These are phyloP conservation scores for Harringtonia aguacate DNA, from an alignment of 2,329 filamentous ascomycete species.

Conservation along the genomic window DNA sequence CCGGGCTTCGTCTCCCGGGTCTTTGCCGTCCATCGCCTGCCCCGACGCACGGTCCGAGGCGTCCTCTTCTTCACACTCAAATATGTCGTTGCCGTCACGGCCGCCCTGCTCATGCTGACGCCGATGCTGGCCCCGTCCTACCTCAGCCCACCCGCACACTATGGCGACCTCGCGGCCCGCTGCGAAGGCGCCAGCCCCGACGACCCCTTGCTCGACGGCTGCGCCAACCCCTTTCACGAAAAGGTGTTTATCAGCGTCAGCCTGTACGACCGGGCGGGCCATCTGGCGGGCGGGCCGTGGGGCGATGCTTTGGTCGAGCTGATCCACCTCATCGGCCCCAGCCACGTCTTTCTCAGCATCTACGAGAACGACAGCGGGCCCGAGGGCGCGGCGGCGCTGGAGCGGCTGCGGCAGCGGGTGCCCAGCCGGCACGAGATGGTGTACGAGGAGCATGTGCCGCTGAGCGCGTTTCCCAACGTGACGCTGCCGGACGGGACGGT, in stretches of 20 bases:
- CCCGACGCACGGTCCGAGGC: neutral
- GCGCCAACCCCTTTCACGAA: constrained; percentile 37
- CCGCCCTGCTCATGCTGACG: constrained; percentile 24
- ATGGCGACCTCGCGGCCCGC: constrained; percentile 19
- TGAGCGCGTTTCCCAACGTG: constrained; percentile 46
- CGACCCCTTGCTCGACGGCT: constrained; percentile 15
- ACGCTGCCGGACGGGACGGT: constrained; percentile 50
- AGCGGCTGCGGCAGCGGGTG: constrained; percentile 35
- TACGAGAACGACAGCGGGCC: constrained; percentile 62
- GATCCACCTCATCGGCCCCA: constrained; percentile 52
- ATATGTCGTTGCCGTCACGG: constrained; percentile 35
- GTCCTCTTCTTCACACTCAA: neutral
- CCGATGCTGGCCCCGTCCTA: constrained; percentile 32
- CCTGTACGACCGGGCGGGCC: constrained; percentile 53
- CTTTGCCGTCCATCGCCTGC: no score
- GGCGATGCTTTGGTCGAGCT: constrained; percentile 48
- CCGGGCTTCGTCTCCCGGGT: no score
- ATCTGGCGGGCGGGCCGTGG: constrained; percentile 54
- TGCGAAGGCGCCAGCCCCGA: constrained; percentile 18
- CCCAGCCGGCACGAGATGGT: constrained; percentile 41
- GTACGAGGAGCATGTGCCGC: constrained; percentile 46
- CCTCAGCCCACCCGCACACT: constrained; percentile 26
- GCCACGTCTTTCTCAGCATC: constrained; percentile 61
- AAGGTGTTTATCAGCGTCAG: constrained; percentile 66
- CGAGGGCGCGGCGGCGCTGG: constrained; percentile 42